These are phyloP conservation scores for Pichia scutulata DNA, from an alignment of 805 yeast genomes.

Conservation along the genomic window DNA sequence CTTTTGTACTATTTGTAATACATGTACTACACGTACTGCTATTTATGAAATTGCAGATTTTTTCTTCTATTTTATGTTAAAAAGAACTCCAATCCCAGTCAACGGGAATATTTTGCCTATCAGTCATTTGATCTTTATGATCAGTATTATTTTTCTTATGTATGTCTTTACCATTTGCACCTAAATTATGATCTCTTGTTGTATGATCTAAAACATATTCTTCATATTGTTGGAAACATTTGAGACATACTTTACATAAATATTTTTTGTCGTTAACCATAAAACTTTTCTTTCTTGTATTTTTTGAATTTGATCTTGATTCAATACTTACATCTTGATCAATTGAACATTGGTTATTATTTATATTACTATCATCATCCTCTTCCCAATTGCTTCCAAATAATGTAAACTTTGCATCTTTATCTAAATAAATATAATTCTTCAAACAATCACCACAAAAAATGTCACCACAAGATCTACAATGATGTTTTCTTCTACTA, in stretches of 20 bases:
- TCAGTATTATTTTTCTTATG: constrained; percentile 9
- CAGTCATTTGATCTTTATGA: constrained; percentile 14
- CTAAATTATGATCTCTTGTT: constrained; percentile 22
- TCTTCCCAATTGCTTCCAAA: constrained; percentile 23
- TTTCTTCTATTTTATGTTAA: constrained; percentile 8
- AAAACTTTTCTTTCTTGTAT: not conserved
- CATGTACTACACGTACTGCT: not conserved
- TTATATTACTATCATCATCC: constrained; percentile 5
- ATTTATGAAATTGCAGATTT: not conserved
- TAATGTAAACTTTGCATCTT: constrained; percentile 29
- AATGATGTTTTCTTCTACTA: constrained; percentile 42
- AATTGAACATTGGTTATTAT: not conserved
- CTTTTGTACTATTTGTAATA: not conserved
- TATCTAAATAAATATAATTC: constrained; percentile 29
- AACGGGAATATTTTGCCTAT: constrained; percentile 22
- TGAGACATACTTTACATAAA: constrained; percentile 29
- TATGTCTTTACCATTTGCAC: constrained; percentile 12
- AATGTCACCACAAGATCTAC: constrained; percentile 34
- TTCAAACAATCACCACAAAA: constrained; percentile 33
- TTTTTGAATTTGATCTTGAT: not conserved
- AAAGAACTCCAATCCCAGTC: constrained; percentile 37
- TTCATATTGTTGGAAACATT: constrained; percentile 30
- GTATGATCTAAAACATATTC: constrained; percentile 26
- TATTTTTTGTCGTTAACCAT: constrained; percentile 19
- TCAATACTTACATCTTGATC: not conserved